A percentile compares a stretch with the other conserved stretches of the same genome.
Evolutionary conservation across 2,329 filamentous ascomycete species (phyloP).

Genomic region (Cladosporium halotolerans): DNA sequence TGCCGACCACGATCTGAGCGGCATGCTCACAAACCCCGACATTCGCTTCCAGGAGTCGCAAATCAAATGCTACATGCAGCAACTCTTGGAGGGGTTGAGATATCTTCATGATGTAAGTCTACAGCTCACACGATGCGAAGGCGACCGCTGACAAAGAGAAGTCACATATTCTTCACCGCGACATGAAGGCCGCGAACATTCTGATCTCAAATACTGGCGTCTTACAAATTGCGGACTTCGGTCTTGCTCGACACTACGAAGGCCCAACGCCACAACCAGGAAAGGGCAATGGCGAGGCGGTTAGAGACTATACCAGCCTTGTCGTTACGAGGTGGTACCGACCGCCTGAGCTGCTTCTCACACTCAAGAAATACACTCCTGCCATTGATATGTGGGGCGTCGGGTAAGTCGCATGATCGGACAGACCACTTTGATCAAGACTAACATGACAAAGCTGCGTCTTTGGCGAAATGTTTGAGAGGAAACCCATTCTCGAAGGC

Average conservation of each 20-base stretch:
- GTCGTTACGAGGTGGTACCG: slow-evolving; percentile 97
- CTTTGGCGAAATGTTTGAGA: slow-evolving; percentile 94
- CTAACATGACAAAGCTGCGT: slow-evolving; percentile 62
- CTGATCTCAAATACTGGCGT: slow-evolving; percentile 92
- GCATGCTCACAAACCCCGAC: slow-evolving; percentile 87
- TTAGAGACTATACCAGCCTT: slow-evolving; percentile 87
- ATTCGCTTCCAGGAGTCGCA: slow-evolving; percentile 82
- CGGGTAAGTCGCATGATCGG: slow-evolving; percentile 48
- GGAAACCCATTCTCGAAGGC: slow-evolving; percentile 86
- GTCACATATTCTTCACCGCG: slow-evolving; percentile 77
- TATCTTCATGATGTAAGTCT: slow-evolving; percentile 73
- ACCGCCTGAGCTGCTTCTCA: slow-evolving; percentile 84
- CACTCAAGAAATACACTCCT: slow-evolving; percentile 86
- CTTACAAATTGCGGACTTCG: slow-evolving; percentile 95
- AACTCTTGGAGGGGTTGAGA: slow-evolving; percentile 79
- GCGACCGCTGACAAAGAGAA: slow-evolving; percentile 11
- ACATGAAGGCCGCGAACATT: slow-evolving; percentile 98
- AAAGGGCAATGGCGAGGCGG: slow-evolving; percentile 73
- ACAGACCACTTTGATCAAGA: not conserved
- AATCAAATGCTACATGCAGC: slow-evolving; percentile 96
- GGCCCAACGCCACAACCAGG: slow-evolving; percentile 72
- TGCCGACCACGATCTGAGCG: slow-evolving; percentile 98
- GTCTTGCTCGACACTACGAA: slow-evolving; percentile 87
- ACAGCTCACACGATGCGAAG: not conserved
- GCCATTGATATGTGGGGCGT: slow-evolving; percentile 98